These are phyloP conservation scores for Pythium rhizo-oryzae DNA, from an alignment of 352 stramenopile genomes.

Conservation along the genomic window DNA sequence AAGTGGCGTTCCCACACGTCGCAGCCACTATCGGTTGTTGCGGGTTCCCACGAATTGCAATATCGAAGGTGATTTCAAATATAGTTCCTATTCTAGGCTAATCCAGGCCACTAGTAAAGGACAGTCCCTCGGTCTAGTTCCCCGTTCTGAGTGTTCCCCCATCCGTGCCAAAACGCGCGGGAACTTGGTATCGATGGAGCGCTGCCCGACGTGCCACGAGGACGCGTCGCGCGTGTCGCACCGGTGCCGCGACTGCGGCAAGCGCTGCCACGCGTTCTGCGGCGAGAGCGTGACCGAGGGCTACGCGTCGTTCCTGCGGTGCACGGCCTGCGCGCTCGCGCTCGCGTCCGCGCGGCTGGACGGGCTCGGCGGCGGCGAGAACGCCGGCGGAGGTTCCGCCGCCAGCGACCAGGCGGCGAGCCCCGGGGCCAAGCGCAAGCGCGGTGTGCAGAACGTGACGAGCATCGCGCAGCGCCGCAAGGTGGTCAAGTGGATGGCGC, in stretches of 20 bases:
- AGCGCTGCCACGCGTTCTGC: slow-evolving; percentile 2
- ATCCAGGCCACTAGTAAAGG: neutral
- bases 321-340: neutral
- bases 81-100: too few species aligned
- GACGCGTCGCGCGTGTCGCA: slow-evolving; percentile 1
- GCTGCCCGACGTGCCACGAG: slow-evolving; percentile 7
- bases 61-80: too few species aligned
- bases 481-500: neutral
- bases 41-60: too few species aligned
- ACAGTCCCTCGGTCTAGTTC: too few species aligned
- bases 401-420: too few species aligned
- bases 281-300: slow-evolving; percentile 3
- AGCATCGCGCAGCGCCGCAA: neutral
- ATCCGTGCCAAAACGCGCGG: neutral
- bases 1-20: too few species aligned
- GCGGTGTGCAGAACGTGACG: neutral
- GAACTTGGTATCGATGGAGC: neutral
- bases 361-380: neutral
- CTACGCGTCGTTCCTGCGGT: neutral
- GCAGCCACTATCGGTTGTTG: too few species aligned
- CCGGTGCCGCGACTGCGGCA: neutral
- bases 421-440: neutral
- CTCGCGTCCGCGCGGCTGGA: neutral
- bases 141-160: neutral
- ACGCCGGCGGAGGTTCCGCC: too few species aligned